phyloP scores from a whole-genome alignment of 345 rosid genomes.

The Erysimum cheiranthoides region DNA sequence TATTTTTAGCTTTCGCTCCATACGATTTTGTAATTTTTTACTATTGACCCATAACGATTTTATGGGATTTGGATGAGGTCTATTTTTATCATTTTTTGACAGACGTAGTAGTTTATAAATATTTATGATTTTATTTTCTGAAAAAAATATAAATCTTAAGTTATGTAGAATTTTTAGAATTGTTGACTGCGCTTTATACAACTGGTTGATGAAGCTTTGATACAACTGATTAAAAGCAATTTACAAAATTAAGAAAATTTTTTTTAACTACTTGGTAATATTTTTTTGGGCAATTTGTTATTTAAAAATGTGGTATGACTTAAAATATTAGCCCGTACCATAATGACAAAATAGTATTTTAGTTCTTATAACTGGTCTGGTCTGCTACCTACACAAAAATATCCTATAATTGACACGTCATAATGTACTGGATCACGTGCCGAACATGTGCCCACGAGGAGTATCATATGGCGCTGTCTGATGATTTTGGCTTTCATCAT shows the following conservation, averaged over 20 bases:
- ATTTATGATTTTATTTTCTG: no score
- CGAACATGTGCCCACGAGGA: conserved; percentile 27
- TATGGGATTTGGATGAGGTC: conserved; percentile 33
- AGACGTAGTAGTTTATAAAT: background rate
- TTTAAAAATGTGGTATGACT: background rate
- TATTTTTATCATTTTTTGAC: background rate
- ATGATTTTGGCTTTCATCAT: conserved; percentile 41
- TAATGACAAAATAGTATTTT: conserved; percentile 30
- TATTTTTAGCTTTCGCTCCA: conserved; percentile 34
- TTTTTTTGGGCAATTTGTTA: background rate
- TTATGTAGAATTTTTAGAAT: no score
- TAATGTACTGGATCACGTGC: conserved; percentile 42
- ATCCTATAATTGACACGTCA: conserved; percentile 16
- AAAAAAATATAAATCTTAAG: no score
- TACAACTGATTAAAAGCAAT: background rate
- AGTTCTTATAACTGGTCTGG: conserved; percentile 4
- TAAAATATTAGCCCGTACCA: background rate
- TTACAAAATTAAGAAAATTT: background rate
- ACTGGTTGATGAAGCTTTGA: background rate
- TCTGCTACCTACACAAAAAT: conserved; percentile 10
- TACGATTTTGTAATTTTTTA: conserved; percentile 23
- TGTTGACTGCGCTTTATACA: no score
- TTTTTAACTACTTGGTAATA: background rate
- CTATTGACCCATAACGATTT: conserved; percentile 26
- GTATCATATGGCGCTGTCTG: conserved; percentile 39